Conservation (phyloP, 2,329 filamentous ascomycete genomes). For the Colletotrichum phormii region DNA sequence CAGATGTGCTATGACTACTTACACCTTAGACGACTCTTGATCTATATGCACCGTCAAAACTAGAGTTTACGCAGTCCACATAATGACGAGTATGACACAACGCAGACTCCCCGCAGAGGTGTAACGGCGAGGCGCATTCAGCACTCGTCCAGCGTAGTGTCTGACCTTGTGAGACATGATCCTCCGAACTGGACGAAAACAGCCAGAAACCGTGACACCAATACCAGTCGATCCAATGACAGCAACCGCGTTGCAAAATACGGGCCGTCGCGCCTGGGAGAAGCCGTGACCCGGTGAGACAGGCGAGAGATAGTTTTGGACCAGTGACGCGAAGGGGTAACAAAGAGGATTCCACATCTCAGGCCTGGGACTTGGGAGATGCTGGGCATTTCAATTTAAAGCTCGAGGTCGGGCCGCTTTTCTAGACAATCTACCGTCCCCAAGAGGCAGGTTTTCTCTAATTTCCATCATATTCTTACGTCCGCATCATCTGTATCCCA, state of each 20-base stretch:
- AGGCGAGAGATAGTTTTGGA: neutral
- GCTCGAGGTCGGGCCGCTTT: neutral
- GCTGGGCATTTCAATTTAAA: neutral
- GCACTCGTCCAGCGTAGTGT: neutral
- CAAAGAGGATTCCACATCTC: neutral
- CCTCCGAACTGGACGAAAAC: constrained; percentile 11
- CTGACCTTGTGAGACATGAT: constrained; percentile 21
- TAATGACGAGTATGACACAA: neutral
- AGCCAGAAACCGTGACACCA: neutral
- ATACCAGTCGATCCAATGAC: constrained; percentile 1
- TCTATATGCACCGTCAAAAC: neutral
- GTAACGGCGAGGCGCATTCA: neutral
- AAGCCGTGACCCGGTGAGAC: constrained; percentile 25
- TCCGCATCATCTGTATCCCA: neutral
- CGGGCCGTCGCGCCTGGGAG: constrained; percentile 30
- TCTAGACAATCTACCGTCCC: neutral
- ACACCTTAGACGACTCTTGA: neutral
- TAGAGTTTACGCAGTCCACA: neutral
- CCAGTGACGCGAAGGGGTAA: constrained; percentile 16
- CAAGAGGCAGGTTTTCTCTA: neutral
- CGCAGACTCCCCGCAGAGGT: neutral
- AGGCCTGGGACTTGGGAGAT: neutral
- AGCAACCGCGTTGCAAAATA: constrained; percentile 12
- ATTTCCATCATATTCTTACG: neutral
- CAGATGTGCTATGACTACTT: neutral